Percentiles rank a stretch among this genome's conserved stretches.
phyloP scores from a whole-genome alignment of 306 rosid species.

The Mimosa bimucronata region DNA sequence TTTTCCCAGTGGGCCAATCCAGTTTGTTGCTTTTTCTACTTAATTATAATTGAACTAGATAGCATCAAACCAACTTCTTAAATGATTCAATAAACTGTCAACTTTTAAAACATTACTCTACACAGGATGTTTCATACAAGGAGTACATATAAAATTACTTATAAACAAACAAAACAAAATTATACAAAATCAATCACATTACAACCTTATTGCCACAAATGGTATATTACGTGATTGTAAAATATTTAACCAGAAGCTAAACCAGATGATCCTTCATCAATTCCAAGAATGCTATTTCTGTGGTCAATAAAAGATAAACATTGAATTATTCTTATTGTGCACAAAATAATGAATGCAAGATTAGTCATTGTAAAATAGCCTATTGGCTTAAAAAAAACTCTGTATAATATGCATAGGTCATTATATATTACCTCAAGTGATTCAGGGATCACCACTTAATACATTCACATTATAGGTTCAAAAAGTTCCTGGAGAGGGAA shows the following conservation, averaged over 20 bases:
- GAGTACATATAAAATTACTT: background rate
- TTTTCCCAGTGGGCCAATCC: no score
- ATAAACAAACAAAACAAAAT: no score
- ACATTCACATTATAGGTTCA: slow-evolving; percentile 34
- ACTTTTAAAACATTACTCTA: no score
- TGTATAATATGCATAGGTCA: background rate
- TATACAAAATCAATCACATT: background rate
- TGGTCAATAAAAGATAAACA: slow-evolving; percentile 25
- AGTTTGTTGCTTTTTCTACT: no score
- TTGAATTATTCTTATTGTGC: slow-evolving; percentile 1
- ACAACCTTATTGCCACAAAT: slow-evolving; percentile 20
- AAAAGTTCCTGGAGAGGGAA: slow-evolving; percentile 20
- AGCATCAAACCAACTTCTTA: no score
- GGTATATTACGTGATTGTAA: background rate
- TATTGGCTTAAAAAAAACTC: no score
- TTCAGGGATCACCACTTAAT: slow-evolving; percentile 1
- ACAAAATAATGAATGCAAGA: background rate
- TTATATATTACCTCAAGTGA: background rate
- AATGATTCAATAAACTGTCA: no score
- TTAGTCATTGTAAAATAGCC: slow-evolving; percentile 9
- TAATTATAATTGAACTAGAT: no score
- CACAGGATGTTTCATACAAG: background rate
- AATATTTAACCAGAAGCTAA: slow-evolving; percentile 9
- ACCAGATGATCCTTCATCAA: slow-evolving; percentile 16
- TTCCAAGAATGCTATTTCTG: slow-evolving; percentile 19